Base-by-base conservation (phyloP, 2,329 filamentous ascomycete genomes). In the Xylariaceae sp. region DNA sequence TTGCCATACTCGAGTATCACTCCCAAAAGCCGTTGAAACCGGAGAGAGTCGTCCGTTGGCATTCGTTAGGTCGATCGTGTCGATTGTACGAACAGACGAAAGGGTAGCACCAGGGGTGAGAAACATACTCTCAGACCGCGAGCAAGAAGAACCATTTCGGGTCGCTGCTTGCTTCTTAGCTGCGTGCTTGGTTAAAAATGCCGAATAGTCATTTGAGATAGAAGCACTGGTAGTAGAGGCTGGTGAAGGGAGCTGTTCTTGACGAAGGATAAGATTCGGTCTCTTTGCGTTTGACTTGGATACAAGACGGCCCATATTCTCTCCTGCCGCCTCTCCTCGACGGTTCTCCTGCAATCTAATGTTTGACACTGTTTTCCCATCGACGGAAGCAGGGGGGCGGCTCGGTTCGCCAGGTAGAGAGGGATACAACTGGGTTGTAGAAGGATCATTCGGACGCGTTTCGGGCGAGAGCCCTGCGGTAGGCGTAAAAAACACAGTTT, bases 251-350 rank as follows among this genome's bases (percentile, higher is more conserved):
- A 76, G 69, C 43, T 74, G 76, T 41, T 75, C 69, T 55, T 72
- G 71, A 37, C 70, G 75, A 7, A 75, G 69, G 18, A 78, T 56
- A 21, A 81, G 72, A 23, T 72, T 73, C 5, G 76, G 76, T 52
- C 74, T 77, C 58, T 73, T 81, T 4, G 73, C 67, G 57, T 71
- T 76, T n/a, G 72, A 70, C 37, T 69, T 75, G 6, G 76, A 73
- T 11, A 72, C 73, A 42, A 80, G 64, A 40, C 72, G 72, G 23
- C 75, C 77, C 79, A 82, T 82, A 15, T 54, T 64, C 53, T 49
- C 62, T 40, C 56, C 58, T 63, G 58, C 50, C 48, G 50, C 49
- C 45, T 40, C 57, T 42, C 53, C 56, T 18, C 42, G 58, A 44
- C 57, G 45, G 23, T 40, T 53, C 42, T 63, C 58, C 45, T 57